These are phyloP conservation scores for Lasiodiplodia gonubiensis DNA, from an alignment of 2,329 filamentous ascomycete species.

Conservation along the genomic window DNA sequence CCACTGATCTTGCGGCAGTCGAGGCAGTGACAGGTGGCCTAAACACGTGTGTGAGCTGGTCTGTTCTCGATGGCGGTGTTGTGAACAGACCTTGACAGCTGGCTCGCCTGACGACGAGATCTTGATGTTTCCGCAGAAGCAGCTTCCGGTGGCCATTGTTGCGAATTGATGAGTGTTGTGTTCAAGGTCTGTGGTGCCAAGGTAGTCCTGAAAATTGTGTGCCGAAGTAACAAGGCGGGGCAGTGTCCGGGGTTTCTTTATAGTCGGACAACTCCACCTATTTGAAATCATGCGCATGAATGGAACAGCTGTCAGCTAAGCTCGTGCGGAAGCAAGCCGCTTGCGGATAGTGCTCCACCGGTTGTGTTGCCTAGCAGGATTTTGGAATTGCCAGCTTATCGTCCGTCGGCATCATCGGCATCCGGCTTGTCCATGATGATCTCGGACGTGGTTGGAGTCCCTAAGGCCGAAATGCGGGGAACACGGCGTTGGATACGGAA, in stretches of 20 bases:
- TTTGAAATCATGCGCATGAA: conserved; percentile 12
- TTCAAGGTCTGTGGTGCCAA: neutral
- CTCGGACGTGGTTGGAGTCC: conserved; percentile 12
- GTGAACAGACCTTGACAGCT: conserved; percentile 27
- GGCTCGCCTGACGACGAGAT: conserved; percentile 56
- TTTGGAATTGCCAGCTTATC: neutral
- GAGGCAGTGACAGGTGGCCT: conserved; percentile 53
- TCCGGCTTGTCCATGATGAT: neutral
- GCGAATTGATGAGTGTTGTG: neutral
- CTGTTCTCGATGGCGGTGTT: neutral
- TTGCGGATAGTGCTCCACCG: neutral
- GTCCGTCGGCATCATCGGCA: neutral
- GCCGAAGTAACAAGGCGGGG: neutral
- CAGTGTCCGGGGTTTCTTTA: neutral
- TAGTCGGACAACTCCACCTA: neutral
- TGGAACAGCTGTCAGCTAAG: conserved; percentile 1
- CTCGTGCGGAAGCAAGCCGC: neutral
- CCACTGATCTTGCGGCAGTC: conserved; percentile 65
- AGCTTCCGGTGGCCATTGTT: conserved; percentile 51
- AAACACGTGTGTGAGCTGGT: neutral
- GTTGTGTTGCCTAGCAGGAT: neutral
- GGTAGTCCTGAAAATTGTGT: neutral
- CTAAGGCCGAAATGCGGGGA: conserved; percentile 21
- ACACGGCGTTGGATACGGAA: conserved; percentile 4
- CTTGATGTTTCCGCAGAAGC: conserved; percentile 58